Evolutionary conservation across 192 early-diverging fungal genomes (phyloP).

Genomic region (Blastocladiella britannica): DNA sequence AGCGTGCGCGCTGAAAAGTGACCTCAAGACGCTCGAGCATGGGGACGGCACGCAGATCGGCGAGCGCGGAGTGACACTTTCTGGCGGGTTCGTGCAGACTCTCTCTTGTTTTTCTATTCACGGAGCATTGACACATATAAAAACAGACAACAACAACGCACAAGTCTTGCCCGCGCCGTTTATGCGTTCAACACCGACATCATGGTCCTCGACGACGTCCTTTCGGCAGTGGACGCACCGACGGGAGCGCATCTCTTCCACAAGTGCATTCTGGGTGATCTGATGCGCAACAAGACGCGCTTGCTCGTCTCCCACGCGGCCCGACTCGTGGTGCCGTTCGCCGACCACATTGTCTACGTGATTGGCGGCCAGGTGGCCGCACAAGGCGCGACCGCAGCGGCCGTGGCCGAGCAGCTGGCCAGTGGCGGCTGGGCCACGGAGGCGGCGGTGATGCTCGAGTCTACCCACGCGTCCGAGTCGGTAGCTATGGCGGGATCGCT

Average conservation of each 20-base stretch:
- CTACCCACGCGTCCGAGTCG: not conserved
- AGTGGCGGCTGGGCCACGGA: not conserved
- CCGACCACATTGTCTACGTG: conserved; percentile 34
- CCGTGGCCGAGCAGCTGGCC: not conserved
- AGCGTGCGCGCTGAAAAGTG: conserved; percentile 63
- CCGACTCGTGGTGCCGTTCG: conserved; percentile 31
- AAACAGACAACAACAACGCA: too few species aligned
- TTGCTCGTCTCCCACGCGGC: conserved; percentile 81
- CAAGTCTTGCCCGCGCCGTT: conserved; percentile 64
- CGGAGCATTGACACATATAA: too few species aligned
- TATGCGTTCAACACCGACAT: conserved; percentile 43
- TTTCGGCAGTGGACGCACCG: conserved; percentile 88
- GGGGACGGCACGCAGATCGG: conserved; percentile 88
- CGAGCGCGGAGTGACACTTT: conserved; percentile 66
- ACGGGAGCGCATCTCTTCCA: conserved; percentile 74
- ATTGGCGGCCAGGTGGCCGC: conserved; percentile 33
- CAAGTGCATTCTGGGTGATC: conserved; percentile 48
- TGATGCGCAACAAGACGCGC: conserved; percentile 55
- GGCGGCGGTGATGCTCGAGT: not conserved
- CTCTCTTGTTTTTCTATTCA: too few species aligned
- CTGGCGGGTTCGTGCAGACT: conserved; percentile 76
- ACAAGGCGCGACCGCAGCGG: not conserved
- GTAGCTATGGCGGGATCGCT: conserved; percentile 4
- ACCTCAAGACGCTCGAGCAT: conserved; percentile 59
- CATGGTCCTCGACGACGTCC: conserved; percentile 67